phyloP scores from a whole-genome alignment of 306 rosid genomes.

The Citrullus mucosospermus region DNA sequence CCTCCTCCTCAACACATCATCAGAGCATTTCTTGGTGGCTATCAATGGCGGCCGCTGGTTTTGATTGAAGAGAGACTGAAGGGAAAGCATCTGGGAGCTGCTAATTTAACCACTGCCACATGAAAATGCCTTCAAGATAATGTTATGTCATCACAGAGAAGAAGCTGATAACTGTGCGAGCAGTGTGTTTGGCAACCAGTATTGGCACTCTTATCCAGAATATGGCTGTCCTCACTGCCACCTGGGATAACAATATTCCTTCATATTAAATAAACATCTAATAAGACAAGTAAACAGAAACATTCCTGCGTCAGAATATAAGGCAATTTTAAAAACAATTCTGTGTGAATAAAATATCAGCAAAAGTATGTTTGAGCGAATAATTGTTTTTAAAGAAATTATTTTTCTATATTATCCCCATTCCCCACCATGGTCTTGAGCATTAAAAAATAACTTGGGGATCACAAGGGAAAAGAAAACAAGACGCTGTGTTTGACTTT shows the following conservation, averaged over 20 bases:
- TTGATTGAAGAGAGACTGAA: slow-evolving; percentile 19
- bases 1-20: slow-evolving; percentile 9
- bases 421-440: neutral
- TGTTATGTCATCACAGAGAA: neutral
- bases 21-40: neutral
- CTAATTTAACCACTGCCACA: neutral
- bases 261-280: neutral
- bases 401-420: neutral
- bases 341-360: neutral
- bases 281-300: neutral
- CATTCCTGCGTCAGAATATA: neutral
- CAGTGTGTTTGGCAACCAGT: neutral
- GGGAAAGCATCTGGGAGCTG: slow-evolving; percentile 25
- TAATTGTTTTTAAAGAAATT: neutral
- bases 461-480: neutral
- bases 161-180: neutral
- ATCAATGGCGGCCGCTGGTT: slow-evolving; percentile 12
- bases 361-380: neutral
- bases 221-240: neutral
- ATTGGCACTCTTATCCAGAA: neutral
- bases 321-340: neutral
- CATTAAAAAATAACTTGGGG: neutral
- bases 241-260: neutral
- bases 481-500: neutral
- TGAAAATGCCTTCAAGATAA: neutral